A percentile compares a stretch with the other conserved stretches of the same genome.
phyloP scores from a whole-genome alignment of 2,329 filamentous ascomycete genomes.

The Talaromyces pinophilus region DNA sequence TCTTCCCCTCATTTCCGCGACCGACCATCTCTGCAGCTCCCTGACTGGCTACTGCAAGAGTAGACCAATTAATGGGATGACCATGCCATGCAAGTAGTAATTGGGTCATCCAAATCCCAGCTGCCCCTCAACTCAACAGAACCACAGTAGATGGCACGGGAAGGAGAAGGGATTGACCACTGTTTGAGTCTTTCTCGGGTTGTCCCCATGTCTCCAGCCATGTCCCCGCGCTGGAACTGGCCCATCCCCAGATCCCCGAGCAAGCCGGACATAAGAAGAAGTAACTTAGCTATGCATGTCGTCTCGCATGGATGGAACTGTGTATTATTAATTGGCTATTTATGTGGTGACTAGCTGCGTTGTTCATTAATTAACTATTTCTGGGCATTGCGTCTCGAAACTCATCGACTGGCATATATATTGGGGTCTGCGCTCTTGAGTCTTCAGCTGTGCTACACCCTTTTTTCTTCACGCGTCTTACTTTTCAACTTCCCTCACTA shows the following conservation, averaged over 20 bases:
- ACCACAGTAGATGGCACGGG: background rate
- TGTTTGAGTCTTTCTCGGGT: background rate
- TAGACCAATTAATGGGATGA: background rate
- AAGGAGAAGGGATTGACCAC: background rate
- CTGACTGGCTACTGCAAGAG: background rate
- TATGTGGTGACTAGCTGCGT: background rate
- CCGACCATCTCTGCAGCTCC: background rate
- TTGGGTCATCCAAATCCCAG: background rate
- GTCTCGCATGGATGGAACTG: background rate
- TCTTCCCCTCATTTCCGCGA: constrained; percentile 19
- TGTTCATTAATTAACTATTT: background rate
- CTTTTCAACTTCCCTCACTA: background rate
- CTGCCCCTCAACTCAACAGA: background rate
- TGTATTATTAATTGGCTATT: background rate
- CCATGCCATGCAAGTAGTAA: background rate
- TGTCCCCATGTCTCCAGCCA: background rate
- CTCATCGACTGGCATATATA: background rate
- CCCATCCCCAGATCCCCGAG: constrained; percentile 4
- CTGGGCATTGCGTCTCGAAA: background rate
- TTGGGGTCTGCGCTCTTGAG: constrained; percentile 7
- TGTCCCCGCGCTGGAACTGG: background rate
- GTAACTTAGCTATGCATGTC: background rate
- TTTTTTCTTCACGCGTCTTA: background rate
- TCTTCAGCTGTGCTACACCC: background rate
- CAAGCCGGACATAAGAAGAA: background rate